A percentile compares a stretch with the other conserved stretches of the same genome.
Conservation (phyloP, 2,329 filamentous ascomycete genomes). For the Thermomyces lanuginosus region DNA sequence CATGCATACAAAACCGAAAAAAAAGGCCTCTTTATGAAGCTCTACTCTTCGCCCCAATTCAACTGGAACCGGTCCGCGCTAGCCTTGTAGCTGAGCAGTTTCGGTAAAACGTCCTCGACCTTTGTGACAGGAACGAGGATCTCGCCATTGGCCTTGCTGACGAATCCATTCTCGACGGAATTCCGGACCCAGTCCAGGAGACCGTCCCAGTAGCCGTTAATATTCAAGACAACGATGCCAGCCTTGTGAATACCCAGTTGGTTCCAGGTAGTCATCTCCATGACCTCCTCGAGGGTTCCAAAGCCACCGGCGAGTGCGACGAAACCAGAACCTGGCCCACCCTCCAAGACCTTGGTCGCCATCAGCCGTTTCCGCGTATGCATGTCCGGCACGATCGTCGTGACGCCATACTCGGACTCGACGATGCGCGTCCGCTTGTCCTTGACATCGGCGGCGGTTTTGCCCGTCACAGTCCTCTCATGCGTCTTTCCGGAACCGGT, state of each 20-base stretch:
- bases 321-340: slow-evolving; percentile 73
- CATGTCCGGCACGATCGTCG: slow-evolving; percentile 87
- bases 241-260: slow-evolving; percentile 79
- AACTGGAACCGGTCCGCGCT: slow-evolving; percentile 62
- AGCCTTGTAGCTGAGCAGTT: slow-evolving; percentile 57
- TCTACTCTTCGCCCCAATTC: slow-evolving; percentile 57
- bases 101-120: slow-evolving; percentile 54
- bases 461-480: slow-evolving; percentile 38
- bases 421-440: slow-evolving; percentile 15
- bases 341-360: slow-evolving; percentile 70
- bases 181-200: slow-evolving; percentile 66
- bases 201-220: slow-evolving; percentile 85
- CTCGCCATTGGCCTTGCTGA: slow-evolving; percentile 49
- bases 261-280: slow-evolving; percentile 90
- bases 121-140: slow-evolving; percentile 66
- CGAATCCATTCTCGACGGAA: slow-evolving; percentile 61
- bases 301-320: slow-evolving; percentile 79
- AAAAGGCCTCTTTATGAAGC: no score
- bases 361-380: slow-evolving; percentile 90
- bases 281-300: slow-evolving; percentile 88
- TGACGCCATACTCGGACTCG: slow-evolving; percentile 51
- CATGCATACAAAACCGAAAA: no score
- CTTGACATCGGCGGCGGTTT: no score
- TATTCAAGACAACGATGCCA: slow-evolving; percentile 68
- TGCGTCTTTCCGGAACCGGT: slow-evolving; percentile 33